A percentile compares a stretch with the other conserved stretches of the same genome.
phyloP scores from a whole-genome alignment of 257 asterid species.

The Scutellaria minor region DNA sequence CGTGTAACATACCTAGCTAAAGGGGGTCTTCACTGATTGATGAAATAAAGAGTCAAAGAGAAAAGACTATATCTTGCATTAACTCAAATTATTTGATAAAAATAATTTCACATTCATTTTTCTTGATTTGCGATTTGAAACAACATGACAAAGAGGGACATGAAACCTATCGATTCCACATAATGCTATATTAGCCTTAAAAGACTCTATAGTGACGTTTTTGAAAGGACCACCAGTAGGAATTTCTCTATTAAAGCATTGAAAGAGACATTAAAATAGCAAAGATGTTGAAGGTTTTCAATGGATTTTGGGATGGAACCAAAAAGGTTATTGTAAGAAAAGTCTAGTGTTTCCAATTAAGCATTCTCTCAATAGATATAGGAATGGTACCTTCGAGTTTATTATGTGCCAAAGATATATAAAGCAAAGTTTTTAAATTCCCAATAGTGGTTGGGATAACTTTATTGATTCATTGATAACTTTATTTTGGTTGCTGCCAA shows the following conservation, averaged over 20 bases:
- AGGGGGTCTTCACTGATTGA: too few relatives aligned
- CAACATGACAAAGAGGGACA: conserved; percentile 29
- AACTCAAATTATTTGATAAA: too few relatives aligned
- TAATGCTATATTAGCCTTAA: background rate
- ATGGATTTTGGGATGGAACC: conserved; percentile 34
- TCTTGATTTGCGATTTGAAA: background rate
- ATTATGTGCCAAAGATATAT: background rate
- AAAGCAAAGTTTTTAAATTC: background rate
- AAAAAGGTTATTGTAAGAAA: conserved; percentile 16
- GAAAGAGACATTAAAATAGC: conserved; percentile 34
- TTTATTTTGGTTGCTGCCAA: background rate
- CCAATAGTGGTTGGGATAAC: conserved; percentile 11
- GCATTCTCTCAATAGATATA: background rate
- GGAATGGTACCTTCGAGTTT: conserved; percentile 26
- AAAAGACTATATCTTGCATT: too few relatives aligned
- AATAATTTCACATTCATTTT: background rate
- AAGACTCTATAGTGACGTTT: conserved; percentile 37
- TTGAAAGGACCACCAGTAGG: conserved; percentile 36
- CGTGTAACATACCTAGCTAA: too few relatives aligned
- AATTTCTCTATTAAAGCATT: conserved; percentile 36
- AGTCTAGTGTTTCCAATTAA: conserved; percentile 15
- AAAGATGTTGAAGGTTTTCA: conserved; percentile 15
- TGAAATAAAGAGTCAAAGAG: too few relatives aligned
- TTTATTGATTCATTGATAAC: conserved; percentile 8
- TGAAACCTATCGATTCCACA: conserved; percentile 35